A percentile compares a stretch with the other conserved stretches of the same genome.
These are phyloP conservation scores for Cercophora newfieldiana DNA, from an alignment of 495 filamentous ascomycete genomes.

Conservation along the genomic window DNA sequence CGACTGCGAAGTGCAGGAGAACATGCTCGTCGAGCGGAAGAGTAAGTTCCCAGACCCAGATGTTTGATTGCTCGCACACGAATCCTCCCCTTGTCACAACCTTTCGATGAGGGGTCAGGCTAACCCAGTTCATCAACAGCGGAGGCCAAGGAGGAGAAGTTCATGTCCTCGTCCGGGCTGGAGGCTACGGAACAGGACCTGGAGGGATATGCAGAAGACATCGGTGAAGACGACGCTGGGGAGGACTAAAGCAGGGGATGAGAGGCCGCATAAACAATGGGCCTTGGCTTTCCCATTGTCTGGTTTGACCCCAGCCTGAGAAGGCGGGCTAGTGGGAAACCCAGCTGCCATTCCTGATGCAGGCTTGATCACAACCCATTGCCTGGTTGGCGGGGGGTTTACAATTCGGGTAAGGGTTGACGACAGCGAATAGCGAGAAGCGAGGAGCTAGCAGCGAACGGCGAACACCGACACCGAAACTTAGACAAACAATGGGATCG, in stretches of 20 bases:
- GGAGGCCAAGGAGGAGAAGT: conserved; percentile 80
- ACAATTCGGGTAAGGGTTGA: too few species aligned
- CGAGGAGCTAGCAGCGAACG: background rate
- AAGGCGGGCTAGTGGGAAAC: background rate
- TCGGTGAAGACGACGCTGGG: conserved; percentile 29
- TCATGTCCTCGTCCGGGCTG: conserved; percentile 79
- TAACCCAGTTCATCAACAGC: conserved; percentile 35
- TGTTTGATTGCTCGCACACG: background rate
- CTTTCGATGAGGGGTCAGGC: background rate
- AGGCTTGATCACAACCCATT: background rate
- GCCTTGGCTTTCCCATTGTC: background rate
- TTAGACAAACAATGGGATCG: background rate
- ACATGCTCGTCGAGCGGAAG: conserved; percentile 73
- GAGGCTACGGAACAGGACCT: conserved; percentile 60
- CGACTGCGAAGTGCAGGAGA: conserved; percentile 90
- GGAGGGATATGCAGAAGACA: conserved; percentile 38
- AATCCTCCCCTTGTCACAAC: background rate
- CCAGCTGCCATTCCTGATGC: background rate
- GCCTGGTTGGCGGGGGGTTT: background rate
- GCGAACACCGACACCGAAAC: background rate
- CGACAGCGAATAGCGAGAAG: background rate
- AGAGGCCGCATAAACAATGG: background rate
- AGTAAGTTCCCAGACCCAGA: conserved; percentile 51
- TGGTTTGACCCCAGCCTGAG: background rate
- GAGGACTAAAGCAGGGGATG: conserved; percentile 14